Evolutionary conservation across 257 asterid species (phyloP).

Genomic region (Vinca minor): DNA sequence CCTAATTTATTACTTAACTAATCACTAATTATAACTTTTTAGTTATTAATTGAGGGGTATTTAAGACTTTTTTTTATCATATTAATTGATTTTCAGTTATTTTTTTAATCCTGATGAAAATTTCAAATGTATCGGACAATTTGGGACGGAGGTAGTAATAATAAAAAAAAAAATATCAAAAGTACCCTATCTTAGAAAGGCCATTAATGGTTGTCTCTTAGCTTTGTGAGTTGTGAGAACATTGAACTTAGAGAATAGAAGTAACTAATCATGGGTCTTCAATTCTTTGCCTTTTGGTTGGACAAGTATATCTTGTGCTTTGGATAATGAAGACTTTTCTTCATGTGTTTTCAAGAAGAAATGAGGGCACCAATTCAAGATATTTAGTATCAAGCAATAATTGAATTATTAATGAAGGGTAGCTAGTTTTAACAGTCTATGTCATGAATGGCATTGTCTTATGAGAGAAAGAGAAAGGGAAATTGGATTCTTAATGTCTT

Average conservation of each 20-base stretch:
- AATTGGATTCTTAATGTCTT: not conserved
- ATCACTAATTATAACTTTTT: no score
- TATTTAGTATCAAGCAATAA: not conserved
- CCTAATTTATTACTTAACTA: no score
- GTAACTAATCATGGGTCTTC: not conserved
- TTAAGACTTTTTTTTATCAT: no score
- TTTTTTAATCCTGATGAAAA: no score
- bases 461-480: not conserved
- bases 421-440: not conserved
- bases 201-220: not conserved
- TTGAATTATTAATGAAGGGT: not conserved
- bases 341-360: not conserved
- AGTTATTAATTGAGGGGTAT: no score
- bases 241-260: conserved; percentile 15
- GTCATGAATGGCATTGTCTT: not conserved
- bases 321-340: conserved; percentile 2
- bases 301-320: conserved; percentile 8
- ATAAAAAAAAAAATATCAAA: not conserved
- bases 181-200: conserved; percentile 8
- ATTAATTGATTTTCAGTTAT: no score
- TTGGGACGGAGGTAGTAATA: not conserved
- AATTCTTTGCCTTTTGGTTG: not conserved
- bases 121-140: no score
- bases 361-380: not conserved
- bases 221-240: conserved; percentile 10